A percentile compares a stretch with the other conserved stretches of the same genome.
Evolutionary conservation across 352 stramenopile species (phyloP).

Genomic region (Phytophthora pluvialis): DNA sequence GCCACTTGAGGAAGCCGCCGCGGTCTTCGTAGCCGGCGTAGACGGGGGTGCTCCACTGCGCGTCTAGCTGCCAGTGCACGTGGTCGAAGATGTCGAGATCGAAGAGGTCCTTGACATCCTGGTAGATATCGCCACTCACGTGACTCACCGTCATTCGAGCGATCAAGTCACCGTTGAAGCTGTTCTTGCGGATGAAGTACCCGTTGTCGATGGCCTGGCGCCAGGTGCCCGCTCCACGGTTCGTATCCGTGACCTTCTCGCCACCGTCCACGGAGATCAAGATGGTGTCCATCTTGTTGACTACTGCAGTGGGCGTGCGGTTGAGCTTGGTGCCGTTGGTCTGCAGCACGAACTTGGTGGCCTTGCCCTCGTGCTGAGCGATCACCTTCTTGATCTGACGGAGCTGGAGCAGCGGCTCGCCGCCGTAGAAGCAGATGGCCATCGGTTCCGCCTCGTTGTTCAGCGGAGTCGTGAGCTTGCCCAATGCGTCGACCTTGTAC

Average conservation of each 20-base stretch:
- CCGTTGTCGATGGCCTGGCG: slow-evolving; percentile 48
- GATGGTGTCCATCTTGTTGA: slow-evolving; percentile 45
- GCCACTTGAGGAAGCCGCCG: slow-evolving; percentile 39
- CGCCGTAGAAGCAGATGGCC: slow-evolving; percentile 48
- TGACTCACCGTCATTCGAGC: slow-evolving; percentile 47
- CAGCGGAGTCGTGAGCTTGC: slow-evolving; percentile 28
- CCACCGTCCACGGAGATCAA: slow-evolving; percentile 45
- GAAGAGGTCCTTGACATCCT: slow-evolving; percentile 46
- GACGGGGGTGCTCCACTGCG: slow-evolving; percentile 44
- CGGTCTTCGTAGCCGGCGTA: slow-evolving; percentile 38
- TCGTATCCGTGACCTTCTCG: slow-evolving; percentile 39
- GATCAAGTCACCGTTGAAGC: slow-evolving; percentile 42
- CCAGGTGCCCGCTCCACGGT: slow-evolving; percentile 39
- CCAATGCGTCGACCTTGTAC: slow-evolving; percentile 30
- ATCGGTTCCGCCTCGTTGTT: slow-evolving; percentile 33
- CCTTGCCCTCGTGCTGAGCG: slow-evolving; percentile 34
- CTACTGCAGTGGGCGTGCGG: slow-evolving; percentile 31
- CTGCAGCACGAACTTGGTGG: slow-evolving; percentile 33
- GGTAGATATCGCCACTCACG: slow-evolving; percentile 43
- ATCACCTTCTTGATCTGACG: slow-evolving; percentile 49
- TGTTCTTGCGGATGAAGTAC: slow-evolving; percentile 40
- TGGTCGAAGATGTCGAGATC: slow-evolving; percentile 39
- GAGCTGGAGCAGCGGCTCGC: slow-evolving; percentile 41
- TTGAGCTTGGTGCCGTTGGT: slow-evolving; percentile 51
- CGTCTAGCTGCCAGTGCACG: slow-evolving; percentile 50